A percentile compares a stretch with the other conserved stretches of the same genome.
Evolutionary conservation across 768 basidiomycete species (phyloP).

Genomic region (Pleurotus eryngii): DNA sequence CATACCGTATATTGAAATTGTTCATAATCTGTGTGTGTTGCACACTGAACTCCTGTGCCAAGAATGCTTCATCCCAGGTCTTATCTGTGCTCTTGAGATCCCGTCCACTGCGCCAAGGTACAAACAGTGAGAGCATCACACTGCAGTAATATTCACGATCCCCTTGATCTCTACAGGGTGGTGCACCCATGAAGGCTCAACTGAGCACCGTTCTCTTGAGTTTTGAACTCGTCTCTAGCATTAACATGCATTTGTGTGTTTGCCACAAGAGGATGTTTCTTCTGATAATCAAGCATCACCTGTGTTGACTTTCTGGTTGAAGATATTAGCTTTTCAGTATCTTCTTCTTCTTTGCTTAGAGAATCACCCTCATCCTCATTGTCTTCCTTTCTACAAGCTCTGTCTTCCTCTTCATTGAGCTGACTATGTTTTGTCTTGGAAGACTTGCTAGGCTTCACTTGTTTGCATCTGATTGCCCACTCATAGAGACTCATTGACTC

Average conservation of each 20-base stretch:
- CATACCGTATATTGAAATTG: conserved; percentile 30
- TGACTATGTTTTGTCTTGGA: neutral
- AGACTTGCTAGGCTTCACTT: conserved; percentile 6
- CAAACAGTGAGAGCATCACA: conserved; percentile 28
- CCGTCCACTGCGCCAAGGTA: conserved; percentile 24
- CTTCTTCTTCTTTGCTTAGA: neutral
- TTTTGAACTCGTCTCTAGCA: neutral
- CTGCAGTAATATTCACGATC: conserved; percentile 26
- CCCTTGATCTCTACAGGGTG: conserved; percentile 27
- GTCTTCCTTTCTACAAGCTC: conserved; percentile 2
- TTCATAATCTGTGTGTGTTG: conserved; percentile 18
- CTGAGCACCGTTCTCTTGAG: conserved; percentile 16
- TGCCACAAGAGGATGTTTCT: neutral
- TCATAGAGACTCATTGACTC: conserved; percentile 24
- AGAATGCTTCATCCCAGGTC: conserved; percentile 25
- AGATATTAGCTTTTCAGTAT: neutral
- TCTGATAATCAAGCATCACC: neutral
- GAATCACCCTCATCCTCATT: neutral
- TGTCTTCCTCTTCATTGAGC: neutral
- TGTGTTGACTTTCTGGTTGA: too few relatives aligned
- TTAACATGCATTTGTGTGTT: neutral
- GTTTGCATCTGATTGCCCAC: conserved; percentile 17
- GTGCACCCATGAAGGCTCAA: conserved; percentile 24
- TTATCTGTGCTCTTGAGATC: conserved; percentile 17
- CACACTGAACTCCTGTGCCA: conserved; percentile 10